Conservation (phyloP, 441 rosid genomes). For the Populus hybrid region DNA sequence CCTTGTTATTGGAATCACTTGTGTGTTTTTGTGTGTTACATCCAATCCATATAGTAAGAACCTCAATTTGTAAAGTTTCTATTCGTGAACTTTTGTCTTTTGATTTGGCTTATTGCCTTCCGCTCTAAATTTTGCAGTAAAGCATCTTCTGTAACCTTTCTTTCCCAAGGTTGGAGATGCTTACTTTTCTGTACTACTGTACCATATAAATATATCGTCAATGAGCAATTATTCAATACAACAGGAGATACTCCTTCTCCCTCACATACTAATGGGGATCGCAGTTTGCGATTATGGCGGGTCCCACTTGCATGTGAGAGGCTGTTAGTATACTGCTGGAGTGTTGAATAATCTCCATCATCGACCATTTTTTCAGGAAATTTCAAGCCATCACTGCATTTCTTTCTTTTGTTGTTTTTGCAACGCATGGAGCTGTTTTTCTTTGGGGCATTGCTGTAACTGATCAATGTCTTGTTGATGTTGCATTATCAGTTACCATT, state of each 20-base stretch:
- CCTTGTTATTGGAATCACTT: too few species aligned
- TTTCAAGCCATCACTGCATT: background rate
- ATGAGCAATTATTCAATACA: background rate
- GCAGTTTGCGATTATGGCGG: background rate
- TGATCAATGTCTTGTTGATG: background rate
- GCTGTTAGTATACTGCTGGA: background rate
- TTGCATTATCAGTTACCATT: slow-evolving; percentile 60
- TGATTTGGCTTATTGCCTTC: background rate
- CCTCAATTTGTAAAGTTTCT: too few species aligned
- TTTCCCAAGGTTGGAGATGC: background rate
- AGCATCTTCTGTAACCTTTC: background rate
- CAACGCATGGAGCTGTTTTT: background rate
- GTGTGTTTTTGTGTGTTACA: too few species aligned
- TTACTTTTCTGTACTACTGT: background rate
- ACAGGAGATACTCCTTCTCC: background rate
- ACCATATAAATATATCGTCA: background rate
- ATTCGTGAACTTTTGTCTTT: background rate
- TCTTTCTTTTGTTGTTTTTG: too few species aligned
- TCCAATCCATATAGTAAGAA: too few species aligned
- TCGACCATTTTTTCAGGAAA: background rate
- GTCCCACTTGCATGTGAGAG: background rate
- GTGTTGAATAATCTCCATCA: background rate
- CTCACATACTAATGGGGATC: background rate
- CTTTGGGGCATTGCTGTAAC: background rate
- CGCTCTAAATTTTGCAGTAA: background rate